Percentiles rank a stretch among this genome's conserved stretches.
Evolutionary conservation across 2,329 filamentous ascomycete genomes (phyloP).

Genomic region (Fusarium liriodendri): DNA sequence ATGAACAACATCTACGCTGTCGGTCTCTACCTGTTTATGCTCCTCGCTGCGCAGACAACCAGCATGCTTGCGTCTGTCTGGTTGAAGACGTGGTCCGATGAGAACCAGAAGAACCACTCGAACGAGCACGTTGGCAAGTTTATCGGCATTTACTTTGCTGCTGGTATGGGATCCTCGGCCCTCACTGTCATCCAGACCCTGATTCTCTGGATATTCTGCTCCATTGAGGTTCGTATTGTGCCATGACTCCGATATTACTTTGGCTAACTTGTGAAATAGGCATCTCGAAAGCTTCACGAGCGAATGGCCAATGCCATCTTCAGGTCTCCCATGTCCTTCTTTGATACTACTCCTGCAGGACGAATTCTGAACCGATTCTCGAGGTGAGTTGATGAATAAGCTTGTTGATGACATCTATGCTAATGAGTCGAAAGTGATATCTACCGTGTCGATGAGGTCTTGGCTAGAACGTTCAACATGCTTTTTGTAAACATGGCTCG

Average conservation of each 20-base stretch:
- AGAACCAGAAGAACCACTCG: slow-evolving; percentile 72
- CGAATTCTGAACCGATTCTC: slow-evolving; percentile 97
- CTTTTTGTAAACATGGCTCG: slow-evolving; percentile 81
- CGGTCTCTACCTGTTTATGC: slow-evolving; percentile 78
- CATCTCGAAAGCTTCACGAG: slow-evolving; percentile 95
- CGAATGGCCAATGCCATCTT: slow-evolving; percentile 98
- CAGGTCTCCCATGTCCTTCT: slow-evolving; percentile 98
- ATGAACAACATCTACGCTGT: slow-evolving; percentile 92
- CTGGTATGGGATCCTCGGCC: slow-evolving; percentile 87
- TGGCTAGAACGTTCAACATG: slow-evolving; percentile 99
- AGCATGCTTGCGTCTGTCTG: slow-evolving; percentile 89
- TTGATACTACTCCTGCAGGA: slow-evolving; percentile 96
- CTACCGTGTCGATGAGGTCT: slow-evolving; percentile 88
- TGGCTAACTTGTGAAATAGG: slow-evolving; percentile 59
- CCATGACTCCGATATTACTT: not conserved
- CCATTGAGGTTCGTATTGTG: slow-evolving; percentile 79
- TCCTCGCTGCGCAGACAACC: slow-evolving; percentile 83
- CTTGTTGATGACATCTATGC: slow-evolving; percentile 2
- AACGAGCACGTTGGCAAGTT: slow-evolving; percentile 89
- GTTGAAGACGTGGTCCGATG: slow-evolving; percentile 93
- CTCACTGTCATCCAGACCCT: slow-evolving; percentile 92
- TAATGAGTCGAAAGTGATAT: slow-evolving; percentile 68
- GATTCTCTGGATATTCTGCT: slow-evolving; percentile 99
- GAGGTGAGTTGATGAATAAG: slow-evolving; percentile 65
- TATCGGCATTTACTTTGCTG: slow-evolving; percentile 94